Evolutionary conservation across 305 asterid genomes (phyloP).

Genomic region (Solanum hybrid): DNA sequence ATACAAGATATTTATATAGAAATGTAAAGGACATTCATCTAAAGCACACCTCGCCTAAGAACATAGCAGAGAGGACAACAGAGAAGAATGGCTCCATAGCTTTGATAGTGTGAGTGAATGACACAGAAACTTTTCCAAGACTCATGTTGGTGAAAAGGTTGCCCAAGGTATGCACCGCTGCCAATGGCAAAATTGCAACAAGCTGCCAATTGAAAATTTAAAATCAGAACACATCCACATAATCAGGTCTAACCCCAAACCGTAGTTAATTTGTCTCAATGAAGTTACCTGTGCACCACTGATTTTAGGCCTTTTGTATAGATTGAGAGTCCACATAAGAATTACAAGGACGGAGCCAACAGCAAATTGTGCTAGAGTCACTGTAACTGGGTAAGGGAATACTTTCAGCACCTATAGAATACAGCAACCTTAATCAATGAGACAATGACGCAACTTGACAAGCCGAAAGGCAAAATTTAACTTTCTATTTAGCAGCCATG

Average conservation of each 20-base stretch:
- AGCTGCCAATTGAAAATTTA: constrained; percentile 38
- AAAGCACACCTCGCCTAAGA: constrained; percentile 76
- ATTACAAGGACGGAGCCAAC: constrained; percentile 70
- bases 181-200: constrained; percentile 69
- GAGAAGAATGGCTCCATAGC: constrained; percentile 99
- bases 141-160: constrained; percentile 94
- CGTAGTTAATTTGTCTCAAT: neutral
- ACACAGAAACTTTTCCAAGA: constrained; percentile 85
- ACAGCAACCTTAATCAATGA: constrained; percentile 6
- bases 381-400: constrained; percentile 75
- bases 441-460: neutral
- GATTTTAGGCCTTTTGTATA: constrained; percentile 81
- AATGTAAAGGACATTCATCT: neutral
- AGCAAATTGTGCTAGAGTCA: constrained; percentile 72
- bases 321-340: constrained; percentile 73
- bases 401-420: constrained; percentile 67
- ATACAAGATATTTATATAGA: neutral
- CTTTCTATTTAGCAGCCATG: neutral
- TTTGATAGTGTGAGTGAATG: constrained; percentile 88
- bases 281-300: constrained; percentile 72
- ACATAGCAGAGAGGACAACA: constrained; percentile 90
- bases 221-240: neutral
- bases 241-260: neutral
- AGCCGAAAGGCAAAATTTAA: neutral
- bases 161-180: constrained; percentile 77